Conservation (phyloP, 148 eudicot genomes). For the Silene conica region DNA sequence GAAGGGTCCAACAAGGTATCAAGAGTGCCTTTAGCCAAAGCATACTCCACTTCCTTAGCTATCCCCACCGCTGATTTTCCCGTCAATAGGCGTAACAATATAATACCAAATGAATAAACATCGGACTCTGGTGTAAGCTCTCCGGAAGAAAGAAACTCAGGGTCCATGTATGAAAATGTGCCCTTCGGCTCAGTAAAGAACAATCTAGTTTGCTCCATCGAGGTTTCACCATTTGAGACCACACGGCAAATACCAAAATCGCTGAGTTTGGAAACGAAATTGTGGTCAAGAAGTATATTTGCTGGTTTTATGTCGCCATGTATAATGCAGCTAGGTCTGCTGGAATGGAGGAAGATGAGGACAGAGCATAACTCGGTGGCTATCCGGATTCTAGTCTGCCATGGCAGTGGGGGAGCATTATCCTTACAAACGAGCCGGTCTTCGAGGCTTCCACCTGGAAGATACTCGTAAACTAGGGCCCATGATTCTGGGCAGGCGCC, state of each 20-base stretch:
- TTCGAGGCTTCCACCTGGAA: slow-evolving; percentile 86
- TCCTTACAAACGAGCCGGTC: slow-evolving; percentile 74
- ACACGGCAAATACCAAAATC: slow-evolving; percentile 67
- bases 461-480: slow-evolving; percentile 76
- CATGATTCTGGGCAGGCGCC: slow-evolving; percentile 79
- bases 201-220: slow-evolving; percentile 34
- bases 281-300: slow-evolving; percentile 58
- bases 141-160: slow-evolving; percentile 59
- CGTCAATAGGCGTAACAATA: slow-evolving; percentile 61
- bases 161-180: slow-evolving; percentile 70
- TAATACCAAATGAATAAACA: slow-evolving; percentile 76
- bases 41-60: slow-evolving; percentile 56
- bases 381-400: slow-evolving; percentile 78
- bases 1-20: slow-evolving; percentile 56
- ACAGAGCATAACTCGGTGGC: slow-evolving; percentile 79
- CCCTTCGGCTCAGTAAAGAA: slow-evolving; percentile 60
- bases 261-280: slow-evolving; percentile 59
- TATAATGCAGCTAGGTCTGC: slow-evolving; percentile 46
- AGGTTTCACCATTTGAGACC: slow-evolving; percentile 36
- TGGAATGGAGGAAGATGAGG: slow-evolving; percentile 76
- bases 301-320: slow-evolving; percentile 83
- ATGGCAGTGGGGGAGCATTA: slow-evolving; percentile 68
- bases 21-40: slow-evolving; percentile 53
- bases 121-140: slow-evolving; percentile 78
- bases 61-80: slow-evolving; percentile 65